Percentiles rank a stretch among this genome's conserved stretches.
phyloP scores from a whole-genome alignment of 2,329 filamentous ascomycete genomes.

The Penicillium janthinellum region DNA sequence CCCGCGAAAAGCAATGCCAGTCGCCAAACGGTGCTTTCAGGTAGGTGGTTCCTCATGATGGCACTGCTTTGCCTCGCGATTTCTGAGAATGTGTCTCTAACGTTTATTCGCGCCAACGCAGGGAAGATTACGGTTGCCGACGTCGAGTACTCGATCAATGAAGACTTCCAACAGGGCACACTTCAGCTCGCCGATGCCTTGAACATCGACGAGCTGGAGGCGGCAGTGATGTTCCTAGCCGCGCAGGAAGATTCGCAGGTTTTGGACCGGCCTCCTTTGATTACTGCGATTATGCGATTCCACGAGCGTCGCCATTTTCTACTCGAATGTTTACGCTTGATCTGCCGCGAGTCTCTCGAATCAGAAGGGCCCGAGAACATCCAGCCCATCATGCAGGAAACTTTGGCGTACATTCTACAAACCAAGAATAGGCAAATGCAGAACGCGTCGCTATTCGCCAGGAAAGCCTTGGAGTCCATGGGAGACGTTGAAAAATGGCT shows the following conservation, averaged over 20 bases:
- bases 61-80: background rate
- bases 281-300: constrained; percentile 82
- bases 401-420: constrained; percentile 61
- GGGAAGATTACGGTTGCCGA: constrained; percentile 75
- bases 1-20: constrained; percentile 73
- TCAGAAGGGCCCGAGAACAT: constrained; percentile 58
- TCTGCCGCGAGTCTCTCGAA: constrained; percentile 69
- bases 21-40: constrained; percentile 68
- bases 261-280: constrained; percentile 71
- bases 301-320: constrained; percentile 82
- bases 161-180: constrained; percentile 80
- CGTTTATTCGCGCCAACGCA: constrained; percentile 38
- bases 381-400: constrained; percentile 57
- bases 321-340: constrained; percentile 78
- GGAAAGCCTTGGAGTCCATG: constrained; percentile 77
- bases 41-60: constrained; percentile 47
- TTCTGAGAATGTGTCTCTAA: constrained; percentile 21
- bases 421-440: constrained; percentile 51
- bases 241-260: constrained; percentile 69
- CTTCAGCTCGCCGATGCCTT: constrained; percentile 84
- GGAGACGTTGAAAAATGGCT: constrained; percentile 75
- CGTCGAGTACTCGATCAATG: constrained; percentile 77
- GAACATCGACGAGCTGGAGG: constrained; percentile 85
- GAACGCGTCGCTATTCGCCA: constrained; percentile 65
- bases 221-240: constrained; percentile 74